These are phyloP conservation scores for Aspergillus versicolor DNA, from an alignment of 2,329 filamentous ascomycete species.

Conservation along the genomic window DNA sequence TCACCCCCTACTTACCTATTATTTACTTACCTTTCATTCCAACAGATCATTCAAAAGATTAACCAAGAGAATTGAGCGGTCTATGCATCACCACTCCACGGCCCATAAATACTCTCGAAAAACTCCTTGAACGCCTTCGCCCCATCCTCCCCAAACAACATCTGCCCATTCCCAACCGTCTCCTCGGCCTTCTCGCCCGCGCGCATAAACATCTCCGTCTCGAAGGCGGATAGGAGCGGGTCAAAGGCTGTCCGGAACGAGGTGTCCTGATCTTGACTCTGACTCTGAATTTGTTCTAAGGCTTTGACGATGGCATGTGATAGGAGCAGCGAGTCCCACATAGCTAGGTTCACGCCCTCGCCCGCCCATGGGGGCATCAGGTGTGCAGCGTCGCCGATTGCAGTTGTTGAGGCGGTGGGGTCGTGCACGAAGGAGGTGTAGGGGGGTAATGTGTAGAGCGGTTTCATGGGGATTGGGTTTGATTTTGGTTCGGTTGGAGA, in stretches of 20 bases:
- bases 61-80: not conserved
- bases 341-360: conserved; percentile 30
- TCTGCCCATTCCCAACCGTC: conserved; percentile 4
- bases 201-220: conserved; percentile 1
- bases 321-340: conserved; percentile 26
- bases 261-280: not conserved
- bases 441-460: conserved; percentile 25
- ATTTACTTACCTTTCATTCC: not conserved
- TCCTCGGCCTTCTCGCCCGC: conserved; percentile 8
- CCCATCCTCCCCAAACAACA: conserved; percentile 11
- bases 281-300: not conserved
- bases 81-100: not conserved
- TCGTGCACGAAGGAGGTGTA: conserved; percentile 21
- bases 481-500: too few species aligned
- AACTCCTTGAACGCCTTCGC: not conserved
- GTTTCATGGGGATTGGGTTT: not conserved
- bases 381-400: conserved; percentile 32
- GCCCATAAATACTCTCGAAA: conserved; percentile 4
- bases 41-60: not conserved
- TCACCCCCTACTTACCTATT: not conserved
- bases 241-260: not conserved
- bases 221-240: conserved; percentile 11
- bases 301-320: conserved; percentile 16
- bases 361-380: conserved; percentile 32
- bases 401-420: conserved; percentile 14